Evolutionary conservation across 768 basidiomycete species (phyloP).

Genomic region (Sporobolomyces phaffii): DNA sequence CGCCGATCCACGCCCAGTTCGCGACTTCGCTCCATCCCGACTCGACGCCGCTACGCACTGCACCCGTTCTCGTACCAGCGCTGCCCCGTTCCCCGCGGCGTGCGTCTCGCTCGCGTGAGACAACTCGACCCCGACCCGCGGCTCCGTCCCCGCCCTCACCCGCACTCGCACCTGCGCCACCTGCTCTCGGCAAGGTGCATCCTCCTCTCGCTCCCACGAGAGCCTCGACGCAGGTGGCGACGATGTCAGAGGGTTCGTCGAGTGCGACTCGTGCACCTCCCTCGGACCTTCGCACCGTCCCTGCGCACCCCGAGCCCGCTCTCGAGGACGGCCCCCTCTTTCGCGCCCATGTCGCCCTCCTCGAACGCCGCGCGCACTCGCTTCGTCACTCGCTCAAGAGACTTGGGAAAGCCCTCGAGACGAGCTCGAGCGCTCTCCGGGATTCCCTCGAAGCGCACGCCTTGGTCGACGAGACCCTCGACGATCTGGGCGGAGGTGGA

Average conservation of each 20-base stretch:
- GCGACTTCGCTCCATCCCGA: background rate
- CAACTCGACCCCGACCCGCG: no score
- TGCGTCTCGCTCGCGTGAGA: no score
- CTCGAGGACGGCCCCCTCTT: conserved; percentile 39
- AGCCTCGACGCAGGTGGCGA: no score
- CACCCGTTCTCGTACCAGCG: background rate
- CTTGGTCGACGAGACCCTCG: conserved; percentile 32
- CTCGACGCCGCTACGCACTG: background rate
- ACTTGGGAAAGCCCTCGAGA: conserved; percentile 22
- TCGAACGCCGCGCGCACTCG: conserved; percentile 25
- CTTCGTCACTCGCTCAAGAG: conserved; percentile 30
- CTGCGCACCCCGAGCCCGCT: background rate
- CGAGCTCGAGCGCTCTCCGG: background rate
- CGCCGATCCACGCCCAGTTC: conserved; percentile 15
- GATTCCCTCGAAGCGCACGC: conserved; percentile 12
- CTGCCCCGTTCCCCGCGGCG: background rate
- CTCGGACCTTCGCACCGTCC: background rate
- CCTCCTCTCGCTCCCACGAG: no score
- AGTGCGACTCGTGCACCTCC: background rate
- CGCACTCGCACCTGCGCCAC: no score
- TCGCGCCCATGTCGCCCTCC: conserved; percentile 23
- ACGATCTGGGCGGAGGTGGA: conserved; percentile 17
- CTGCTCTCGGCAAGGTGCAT: no score
- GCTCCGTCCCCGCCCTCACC: no score
- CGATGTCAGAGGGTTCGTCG: no score